Base-by-base conservation (phyloP, 495 filamentous ascomycete species). In the Mytilinidion resinicola region DNA sequence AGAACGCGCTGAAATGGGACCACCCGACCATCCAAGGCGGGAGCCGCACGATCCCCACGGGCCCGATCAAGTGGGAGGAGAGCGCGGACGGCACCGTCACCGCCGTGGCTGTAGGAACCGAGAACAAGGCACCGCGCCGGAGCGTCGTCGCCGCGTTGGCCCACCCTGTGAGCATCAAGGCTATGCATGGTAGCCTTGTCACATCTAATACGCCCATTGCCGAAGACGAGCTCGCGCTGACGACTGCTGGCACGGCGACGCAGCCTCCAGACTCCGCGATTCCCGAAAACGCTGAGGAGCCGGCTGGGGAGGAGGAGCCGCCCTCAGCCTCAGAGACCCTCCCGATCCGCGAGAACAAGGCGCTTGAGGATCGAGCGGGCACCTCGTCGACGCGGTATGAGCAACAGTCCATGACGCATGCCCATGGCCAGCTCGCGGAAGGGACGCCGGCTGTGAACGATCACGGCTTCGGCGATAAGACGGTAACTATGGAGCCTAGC, bases 1-100 rank as follows among this genome's bases (percentile, higher is more conserved):
- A 64, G 19, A 53, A 67, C 1, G 60, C 51, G n/a, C 57, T 76
- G 10, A 44, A 65, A 14, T 75, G 73, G 73, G 60, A 69, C 35
- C 34, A 42, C 6, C 59, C 69, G 2, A 30, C 41, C 1, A 49
- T 34, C 0, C 59, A 69, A 30, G 63, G 67, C 14, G 55, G 63
- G 15, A 47, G 59, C 19, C 54, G 65, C 15, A 73, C 69, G 3
- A 43, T 72, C 9, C 73, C 73, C 1, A 70, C 58, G 2, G 73
- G 73, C 4, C 73, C 73, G 6, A 69, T 75, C 19, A 64, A 53
- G 36, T 74, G 70, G 72, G 56, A 70, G 41, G 59, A 72, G 35
- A 58, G 61, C 33, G 59, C 59, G 0, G 47, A 67, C 46, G 67
- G 65, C 19, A 62, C 65, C 10, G 59, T 74, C 58, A 67, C 62